Base-by-base conservation (phyloP, 2,329 filamentous ascomycete genomes). In the Neofusicoccum parvum region DNA sequence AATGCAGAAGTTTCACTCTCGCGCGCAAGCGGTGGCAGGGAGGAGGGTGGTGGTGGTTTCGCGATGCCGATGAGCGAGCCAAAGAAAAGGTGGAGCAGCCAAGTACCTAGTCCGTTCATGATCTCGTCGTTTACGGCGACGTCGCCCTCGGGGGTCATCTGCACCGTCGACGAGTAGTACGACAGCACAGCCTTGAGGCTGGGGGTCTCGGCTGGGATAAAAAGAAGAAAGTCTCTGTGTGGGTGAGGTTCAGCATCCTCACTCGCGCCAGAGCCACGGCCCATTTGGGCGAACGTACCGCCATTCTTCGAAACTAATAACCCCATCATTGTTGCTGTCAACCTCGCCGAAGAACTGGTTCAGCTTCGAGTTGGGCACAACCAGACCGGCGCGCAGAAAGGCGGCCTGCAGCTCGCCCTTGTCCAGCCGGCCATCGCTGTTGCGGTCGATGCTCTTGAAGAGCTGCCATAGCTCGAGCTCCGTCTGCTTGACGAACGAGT, bases 271-370 rank as follows among this genome's bases (percentile, higher is more conserved):
- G 41, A 50, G 32, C 32, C 32, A 48, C n/a, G 17, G 43, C 7
- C 5, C 39, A 20, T 20, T 17, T 11, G 20, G 27, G 43, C 56
- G 45, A 43, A 83, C 90, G 80, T 88, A 97, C 94, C 94, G 90
- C 95, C 95, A 98, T 85, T 99, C 95, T 70, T 92, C 89, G 79
- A 96, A 98, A 68, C 86, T 93, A 71, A 98, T 96, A 69, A 83
- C 82, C 2, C 93, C 93, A 76, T 99, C 94, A 71, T 90, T 87
- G 80, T 99, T 94, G 74, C 87, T 85, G 77, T 99, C 95, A 72
- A 99, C 90, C 75, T 97, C 90, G 69, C 86, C 81, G 75, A 99
- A 97, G 81, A 99, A 98, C 68, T 88, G 86, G 69, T 92, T 87
- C 51, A 99, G 81, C 73, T 92, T 91, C 64, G 88, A 86, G 70